Evolutionary conservation across 768 basidiomycete genomes (phyloP).

Genomic region (Mycena latifolia): DNA sequence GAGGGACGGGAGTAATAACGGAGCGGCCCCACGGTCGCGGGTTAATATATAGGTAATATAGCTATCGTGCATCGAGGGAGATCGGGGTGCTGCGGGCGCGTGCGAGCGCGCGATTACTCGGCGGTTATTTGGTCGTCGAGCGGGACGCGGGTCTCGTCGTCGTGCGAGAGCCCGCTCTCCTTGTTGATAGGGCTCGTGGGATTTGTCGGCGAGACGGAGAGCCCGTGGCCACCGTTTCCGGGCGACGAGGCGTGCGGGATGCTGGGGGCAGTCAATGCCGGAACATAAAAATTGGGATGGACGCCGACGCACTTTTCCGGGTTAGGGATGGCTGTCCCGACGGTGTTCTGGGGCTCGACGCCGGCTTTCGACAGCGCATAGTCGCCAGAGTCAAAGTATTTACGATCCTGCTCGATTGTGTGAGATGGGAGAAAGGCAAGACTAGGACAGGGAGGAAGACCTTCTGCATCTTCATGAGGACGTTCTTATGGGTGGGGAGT

Average conservation of each 20-base stretch:
- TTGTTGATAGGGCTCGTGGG: constrained; percentile 73
- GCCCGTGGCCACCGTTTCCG: constrained; percentile 61
- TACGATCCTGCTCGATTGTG: constrained; percentile 81
- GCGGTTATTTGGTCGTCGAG: constrained; percentile 27
- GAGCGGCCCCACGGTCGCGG: constrained; percentile 18
- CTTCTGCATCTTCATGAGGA: constrained; percentile 96
- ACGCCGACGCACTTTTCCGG: constrained; percentile 85
- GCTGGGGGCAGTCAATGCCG: constrained; percentile 53
- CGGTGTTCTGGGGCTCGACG: constrained; percentile 85
- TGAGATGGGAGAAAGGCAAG: constrained; percentile 23
- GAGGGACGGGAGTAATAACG: constrained; percentile 11
- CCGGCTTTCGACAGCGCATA: constrained; percentile 98
- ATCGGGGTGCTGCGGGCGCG: constrained; percentile 14
- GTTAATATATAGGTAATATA: constrained; percentile 36
- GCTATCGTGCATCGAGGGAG: constrained; percentile 32
- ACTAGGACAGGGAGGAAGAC: constrained; percentile 52
- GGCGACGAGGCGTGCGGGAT: constrained; percentile 93
- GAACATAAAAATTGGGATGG: not conserved
- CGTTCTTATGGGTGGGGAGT: constrained; percentile 93
- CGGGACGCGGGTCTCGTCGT: constrained; percentile 38
- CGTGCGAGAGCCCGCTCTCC: constrained; percentile 66
- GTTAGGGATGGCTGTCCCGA: constrained; percentile 98
- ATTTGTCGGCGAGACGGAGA: constrained; percentile 84
- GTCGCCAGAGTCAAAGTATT: constrained; percentile 99
- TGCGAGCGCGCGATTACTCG: constrained; percentile 16